A percentile compares a stretch with the other conserved stretches of the same genome.
These are phyloP conservation scores for Teratosphaeria zuluensis DNA, from an alignment of 2,329 filamentous ascomycete genomes.

Conservation along the genomic window DNA sequence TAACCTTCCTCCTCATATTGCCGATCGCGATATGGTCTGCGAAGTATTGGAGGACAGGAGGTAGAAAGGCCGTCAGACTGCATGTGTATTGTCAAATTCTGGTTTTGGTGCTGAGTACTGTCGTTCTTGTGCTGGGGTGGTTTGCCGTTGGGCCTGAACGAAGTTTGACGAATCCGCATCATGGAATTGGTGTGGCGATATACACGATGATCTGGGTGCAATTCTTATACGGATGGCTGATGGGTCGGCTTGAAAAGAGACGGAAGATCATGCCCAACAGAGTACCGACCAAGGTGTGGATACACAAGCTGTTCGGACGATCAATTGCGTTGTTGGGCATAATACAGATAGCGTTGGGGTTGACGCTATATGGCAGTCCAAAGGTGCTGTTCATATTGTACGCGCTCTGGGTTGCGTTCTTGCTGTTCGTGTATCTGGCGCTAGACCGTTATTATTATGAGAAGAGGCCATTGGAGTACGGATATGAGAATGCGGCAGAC, in stretches of 20 bases:
- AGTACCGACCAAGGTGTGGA: slow-evolving; percentile 43
- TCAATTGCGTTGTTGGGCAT: slow-evolving; percentile 71
- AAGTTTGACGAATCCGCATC: slow-evolving; percentile 70
- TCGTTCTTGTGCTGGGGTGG: slow-evolving; percentile 64
- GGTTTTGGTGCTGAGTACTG: slow-evolving; percentile 57
- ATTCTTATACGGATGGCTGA: slow-evolving; percentile 57
- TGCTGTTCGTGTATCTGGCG: slow-evolving; percentile 69
- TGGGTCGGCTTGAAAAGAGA: slow-evolving; percentile 41
- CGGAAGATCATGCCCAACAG: slow-evolving; percentile 42
- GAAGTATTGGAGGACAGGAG: slow-evolving; percentile 53
- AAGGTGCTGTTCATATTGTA: slow-evolving; percentile 77
- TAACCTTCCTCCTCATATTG: slow-evolving; percentile 65
- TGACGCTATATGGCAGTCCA: slow-evolving; percentile 88
- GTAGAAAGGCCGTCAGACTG: slow-evolving; percentile 53
- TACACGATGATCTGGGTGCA: slow-evolving; percentile 66
- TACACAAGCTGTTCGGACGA: slow-evolving; percentile 85
- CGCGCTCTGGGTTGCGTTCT: slow-evolving; percentile 62
- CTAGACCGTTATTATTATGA: slow-evolving; percentile 56
- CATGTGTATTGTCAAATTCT: slow-evolving; percentile 69
- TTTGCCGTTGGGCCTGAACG: slow-evolving; percentile 66
- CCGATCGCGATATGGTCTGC: slow-evolving; percentile 65
- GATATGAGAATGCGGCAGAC: slow-evolving; percentile 4
- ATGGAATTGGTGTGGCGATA: slow-evolving; percentile 72
- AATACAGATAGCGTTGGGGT: slow-evolving; percentile 74
- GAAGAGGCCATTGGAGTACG: slow-evolving; percentile 33